These are phyloP conservation scores for Hypomontagnella submonticulosa DNA, from an alignment of 495 filamentous ascomycete genomes.

Conservation along the genomic window DNA sequence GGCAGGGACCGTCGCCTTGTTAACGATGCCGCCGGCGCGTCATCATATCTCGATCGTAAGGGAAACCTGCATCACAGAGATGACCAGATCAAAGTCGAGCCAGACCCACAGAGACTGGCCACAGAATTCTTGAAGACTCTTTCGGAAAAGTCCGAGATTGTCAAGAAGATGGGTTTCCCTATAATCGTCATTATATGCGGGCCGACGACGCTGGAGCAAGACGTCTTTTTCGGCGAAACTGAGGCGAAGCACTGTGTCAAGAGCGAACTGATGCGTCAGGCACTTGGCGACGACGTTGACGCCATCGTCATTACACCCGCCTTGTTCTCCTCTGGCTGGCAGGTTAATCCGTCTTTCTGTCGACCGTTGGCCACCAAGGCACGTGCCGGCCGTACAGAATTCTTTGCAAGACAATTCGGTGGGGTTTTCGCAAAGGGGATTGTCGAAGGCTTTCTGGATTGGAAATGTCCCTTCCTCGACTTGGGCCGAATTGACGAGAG, in stretches of 20 bases:
- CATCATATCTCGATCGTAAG: slow-evolving; percentile 3
- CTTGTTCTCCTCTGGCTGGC: slow-evolving; percentile 47
- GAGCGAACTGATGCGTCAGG: slow-evolving; percentile 34
- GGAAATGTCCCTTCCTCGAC: slow-evolving; percentile 35
- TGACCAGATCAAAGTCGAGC: slow-evolving; percentile 41
- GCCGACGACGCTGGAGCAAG: slow-evolving; percentile 50
- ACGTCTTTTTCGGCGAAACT: slow-evolving; percentile 47
- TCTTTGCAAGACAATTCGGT: slow-evolving; percentile 45
- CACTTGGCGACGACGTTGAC: slow-evolving; percentile 38
- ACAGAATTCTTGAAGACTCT: slow-evolving; percentile 33
- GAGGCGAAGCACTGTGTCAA: slow-evolving; percentile 21
- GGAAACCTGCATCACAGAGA: slow-evolving; percentile 17
- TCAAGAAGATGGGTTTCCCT: slow-evolving; percentile 15
- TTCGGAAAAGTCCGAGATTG: slow-evolving; percentile 29
- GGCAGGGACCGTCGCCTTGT: slow-evolving; percentile 26
- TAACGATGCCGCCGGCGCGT: slow-evolving; percentile 2
- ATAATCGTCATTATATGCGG: slow-evolving; percentile 51
- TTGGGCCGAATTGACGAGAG: slow-evolving; percentile 1
- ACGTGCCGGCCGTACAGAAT: slow-evolving; percentile 24
- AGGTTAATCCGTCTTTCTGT: slow-evolving; percentile 39
- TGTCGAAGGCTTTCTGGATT: slow-evolving; percentile 18
- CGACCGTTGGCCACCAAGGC: background rate
- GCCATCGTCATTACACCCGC: slow-evolving; percentile 40
- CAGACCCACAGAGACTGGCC: slow-evolving; percentile 24
- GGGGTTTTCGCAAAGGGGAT: slow-evolving; percentile 35